Evolutionary conservation across 345 rosid species (phyloP).

Genomic region (Eutrema japonicum): DNA sequence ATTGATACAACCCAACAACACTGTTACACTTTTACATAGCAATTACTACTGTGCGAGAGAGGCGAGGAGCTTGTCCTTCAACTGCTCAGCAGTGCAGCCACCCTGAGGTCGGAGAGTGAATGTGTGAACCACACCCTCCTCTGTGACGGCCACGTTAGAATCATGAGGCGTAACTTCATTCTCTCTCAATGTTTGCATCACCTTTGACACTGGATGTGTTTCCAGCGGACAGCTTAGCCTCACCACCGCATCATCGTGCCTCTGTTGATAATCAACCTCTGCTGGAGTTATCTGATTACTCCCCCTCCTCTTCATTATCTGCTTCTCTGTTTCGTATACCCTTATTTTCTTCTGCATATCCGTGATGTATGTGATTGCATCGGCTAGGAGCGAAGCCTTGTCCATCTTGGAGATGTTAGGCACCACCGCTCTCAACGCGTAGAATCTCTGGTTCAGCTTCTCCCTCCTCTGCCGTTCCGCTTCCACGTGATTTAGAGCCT

Average conservation of each 20-base stretch:
- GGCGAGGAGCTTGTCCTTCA: conserved; percentile 79
- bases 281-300: conserved; percentile 50
- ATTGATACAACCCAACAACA: conserved; percentile 24
- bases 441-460: conserved; percentile 95
- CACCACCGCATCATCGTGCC: conserved; percentile 78
- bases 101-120: conserved; percentile 66
- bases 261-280: conserved; percentile 71
- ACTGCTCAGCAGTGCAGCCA: conserved; percentile 71
- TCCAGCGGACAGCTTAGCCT: conserved; percentile 76
- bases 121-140: conserved; percentile 72
- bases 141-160: conserved; percentile 62
- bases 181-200: conserved; percentile 66
- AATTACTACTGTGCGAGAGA: conserved; percentile 56
- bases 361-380: conserved; percentile 80
- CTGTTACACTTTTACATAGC: conserved; percentile 5
- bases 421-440: conserved; percentile 86
- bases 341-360: conserved; percentile 83
- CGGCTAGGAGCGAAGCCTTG: conserved; percentile 90
- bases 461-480: conserved; percentile 97
- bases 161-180: conserved; percentile 67
- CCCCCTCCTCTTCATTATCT: conserved; percentile 49
- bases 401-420: conserved; percentile 98
- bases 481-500: conserved; percentile 93
- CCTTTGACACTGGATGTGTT: conserved; percentile 69
- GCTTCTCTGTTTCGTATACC: conserved; percentile 79